phyloP scores from a whole-genome alignment of 306 rosid genomes.

The Biancaea sappan region DNA sequence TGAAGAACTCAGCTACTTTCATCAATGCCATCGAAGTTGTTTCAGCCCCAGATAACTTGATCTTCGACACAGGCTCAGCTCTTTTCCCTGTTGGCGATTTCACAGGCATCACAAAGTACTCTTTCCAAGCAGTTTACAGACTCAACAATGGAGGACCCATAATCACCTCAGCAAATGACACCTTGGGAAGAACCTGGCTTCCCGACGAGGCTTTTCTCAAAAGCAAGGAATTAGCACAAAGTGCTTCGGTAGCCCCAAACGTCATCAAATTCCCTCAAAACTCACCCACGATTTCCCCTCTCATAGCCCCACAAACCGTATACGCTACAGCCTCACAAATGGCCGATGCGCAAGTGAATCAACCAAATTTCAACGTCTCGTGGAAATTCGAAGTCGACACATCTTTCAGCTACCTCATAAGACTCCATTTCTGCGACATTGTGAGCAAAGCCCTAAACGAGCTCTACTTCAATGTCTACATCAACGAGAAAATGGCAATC shows the following conservation, averaged over 20 bases:
- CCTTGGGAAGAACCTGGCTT: constrained; percentile 55
- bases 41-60: constrained; percentile 46
- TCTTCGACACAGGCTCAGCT: constrained; percentile 25
- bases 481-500: constrained; percentile 51
- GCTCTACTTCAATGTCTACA: constrained; percentile 53
- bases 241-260: constrained; percentile 25
- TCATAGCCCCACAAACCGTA: constrained; percentile 52
- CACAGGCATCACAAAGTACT: constrained; percentile 32
- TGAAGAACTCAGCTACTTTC: constrained; percentile 61
- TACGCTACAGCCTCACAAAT: constrained; percentile 51
- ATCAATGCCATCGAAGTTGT: constrained; percentile 61
- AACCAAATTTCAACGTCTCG: constrained; percentile 51
- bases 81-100: constrained; percentile 44
- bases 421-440: constrained; percentile 63
- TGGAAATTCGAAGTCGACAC: constrained; percentile 60
- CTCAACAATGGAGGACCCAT: constrained; percentile 57
- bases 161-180: constrained; percentile 52
- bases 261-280: constrained; percentile 40
- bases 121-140: constrained; percentile 44
- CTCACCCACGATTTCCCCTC: constrained; percentile 16
- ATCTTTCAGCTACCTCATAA: constrained; percentile 48
- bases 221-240: constrained; percentile 38
- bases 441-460: constrained; percentile 48
- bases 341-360: constrained; percentile 38
- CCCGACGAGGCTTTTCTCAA: constrained; percentile 45